Evolutionary conservation across 169 alveolate genomes (phyloP), one percentile per base, ranked within the genome.

Genomic region (Babesia ovis): DNA sequence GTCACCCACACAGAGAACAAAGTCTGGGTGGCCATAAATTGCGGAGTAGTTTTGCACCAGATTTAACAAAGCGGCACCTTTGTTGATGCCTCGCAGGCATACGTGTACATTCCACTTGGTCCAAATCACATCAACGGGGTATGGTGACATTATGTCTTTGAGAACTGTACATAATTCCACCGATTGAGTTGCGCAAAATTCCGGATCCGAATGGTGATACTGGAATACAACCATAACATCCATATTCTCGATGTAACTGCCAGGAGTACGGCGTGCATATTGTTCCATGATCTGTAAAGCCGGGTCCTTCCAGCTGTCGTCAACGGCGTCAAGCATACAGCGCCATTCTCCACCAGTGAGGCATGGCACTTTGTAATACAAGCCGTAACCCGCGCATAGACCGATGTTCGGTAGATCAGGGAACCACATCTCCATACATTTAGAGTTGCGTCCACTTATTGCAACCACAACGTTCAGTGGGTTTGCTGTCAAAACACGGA

Each of bases 121-220:
- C 43, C 84, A 29, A 11, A 70, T 82, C 0, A 86, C 90, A 27
- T 86, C 85, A 14, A 86, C 92, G 11, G 92, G 91, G 35, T 66
- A 86, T 4, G 72, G 60, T n/a, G 66, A 2, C 81, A 77, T 67
- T n/a, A 58, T 18, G 29, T 53, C 66, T 37, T 64, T 77, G 25
- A 86, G 84, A 31, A 79, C 73, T 16, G 68, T 37, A 46, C 84
- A 77, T 46, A 92, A 82, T 60, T 92, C 96, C 51, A 83, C 87
- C 23, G 96, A 95, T 58, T 92, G 96, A 85, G 91, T 74, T 41
- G 85, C 68, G 16, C 95, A 94, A 58, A 92, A 91, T 64, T 92
- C 93, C 25, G 94, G 94, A 64, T 92, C 96, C 1, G 95, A 86
- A 77, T 90, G 85, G 48, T 93, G 84, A 75, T 85, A 92, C 85